Conservation (phyloP, 352 stramenopile species). For the Globisporangium takayamanum region DNA sequence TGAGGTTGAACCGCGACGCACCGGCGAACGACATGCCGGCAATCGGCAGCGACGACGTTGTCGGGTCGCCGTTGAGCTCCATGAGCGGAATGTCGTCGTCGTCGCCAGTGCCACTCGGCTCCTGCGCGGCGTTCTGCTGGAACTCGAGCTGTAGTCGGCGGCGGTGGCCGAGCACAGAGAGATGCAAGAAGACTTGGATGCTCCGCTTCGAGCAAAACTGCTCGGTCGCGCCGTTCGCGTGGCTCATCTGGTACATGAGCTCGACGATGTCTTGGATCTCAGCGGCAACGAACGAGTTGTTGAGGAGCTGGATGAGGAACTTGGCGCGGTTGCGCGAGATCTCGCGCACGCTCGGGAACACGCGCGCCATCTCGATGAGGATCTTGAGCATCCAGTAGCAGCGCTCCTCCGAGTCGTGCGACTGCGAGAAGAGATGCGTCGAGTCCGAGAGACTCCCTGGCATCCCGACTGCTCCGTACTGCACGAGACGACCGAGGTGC, state of each 20-base stretch:
- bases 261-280: constrained; percentile 67
- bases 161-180: constrained; percentile 57
- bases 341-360: constrained; percentile 47
- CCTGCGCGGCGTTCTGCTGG: not conserved
- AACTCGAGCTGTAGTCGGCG: constrained; percentile 4
- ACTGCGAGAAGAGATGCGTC: constrained; percentile 1
- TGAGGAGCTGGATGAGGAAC: constrained; percentile 46
- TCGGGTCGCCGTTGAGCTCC: constrained; percentile 36
- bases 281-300: constrained; percentile 37
- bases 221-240: constrained; percentile 27
- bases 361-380: constrained; percentile 51
- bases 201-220: constrained; percentile 48
- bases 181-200: constrained; percentile 55
- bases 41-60: constrained; percentile 49
- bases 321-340: constrained; percentile 36
- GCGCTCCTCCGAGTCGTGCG: constrained; percentile 30
- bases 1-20: constrained; percentile 59
- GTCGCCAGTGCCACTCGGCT: constrained; percentile 3
- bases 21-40: constrained; percentile 53
- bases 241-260: constrained; percentile 48
- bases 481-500: constrained; percentile 32
- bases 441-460: constrained; percentile 21
- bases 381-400: constrained; percentile 62
- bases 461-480: constrained; percentile 26
- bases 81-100: constrained; percentile 67